These are phyloP conservation scores for Spizellomyces punctatus DNA, from an alignment of 192 early-diverging fungal species.

Conservation along the genomic window DNA sequence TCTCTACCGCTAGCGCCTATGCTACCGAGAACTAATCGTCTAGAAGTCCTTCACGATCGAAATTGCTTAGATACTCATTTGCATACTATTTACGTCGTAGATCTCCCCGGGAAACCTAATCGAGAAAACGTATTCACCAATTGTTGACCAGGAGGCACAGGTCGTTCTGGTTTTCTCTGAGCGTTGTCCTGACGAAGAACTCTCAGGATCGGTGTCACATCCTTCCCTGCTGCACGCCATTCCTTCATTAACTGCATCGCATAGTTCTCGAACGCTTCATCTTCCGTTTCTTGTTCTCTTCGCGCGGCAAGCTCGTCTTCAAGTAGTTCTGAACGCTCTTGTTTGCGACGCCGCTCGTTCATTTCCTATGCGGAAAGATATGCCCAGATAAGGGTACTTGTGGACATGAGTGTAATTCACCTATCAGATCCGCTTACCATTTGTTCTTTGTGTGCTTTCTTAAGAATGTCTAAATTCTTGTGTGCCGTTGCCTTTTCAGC, in stretches of 20 bases:
- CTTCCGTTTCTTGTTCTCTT: conserved; percentile 11
- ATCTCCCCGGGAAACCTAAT: conserved; percentile 1
- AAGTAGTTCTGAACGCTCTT: conserved; percentile 4
- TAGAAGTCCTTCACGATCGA: not conserved
- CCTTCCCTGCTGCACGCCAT: conserved; percentile 38
- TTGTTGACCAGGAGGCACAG: not conserved
- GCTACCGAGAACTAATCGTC: too few relatives aligned
- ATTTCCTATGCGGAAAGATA: not conserved
- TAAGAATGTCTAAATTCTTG: conserved; percentile 9
- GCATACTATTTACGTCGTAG: not conserved
- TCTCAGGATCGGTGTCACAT: conserved; percentile 40
- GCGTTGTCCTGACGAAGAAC: conserved; percentile 21
- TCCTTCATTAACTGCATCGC: conserved; percentile 30
- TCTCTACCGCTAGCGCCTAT: too few relatives aligned
- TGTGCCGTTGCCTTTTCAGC: not conserved
- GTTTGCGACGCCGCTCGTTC: not conserved
- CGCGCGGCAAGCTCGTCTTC: not conserved
- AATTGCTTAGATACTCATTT: not conserved
- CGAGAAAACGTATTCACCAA: conserved; percentile 10
- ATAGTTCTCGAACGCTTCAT: conserved; percentile 40
- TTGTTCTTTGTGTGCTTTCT: conserved; percentile 19
- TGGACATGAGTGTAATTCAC: not conserved
- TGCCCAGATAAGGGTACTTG: not conserved
- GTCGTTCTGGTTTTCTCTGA: not conserved
- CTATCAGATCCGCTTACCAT: conserved; percentile 18